Percentiles rank a stretch among this genome's conserved stretches.
These are phyloP conservation scores for Dactylellina leptospora DNA, from an alignment of 2,329 filamentous ascomycete genomes.

Conservation along the genomic window DNA sequence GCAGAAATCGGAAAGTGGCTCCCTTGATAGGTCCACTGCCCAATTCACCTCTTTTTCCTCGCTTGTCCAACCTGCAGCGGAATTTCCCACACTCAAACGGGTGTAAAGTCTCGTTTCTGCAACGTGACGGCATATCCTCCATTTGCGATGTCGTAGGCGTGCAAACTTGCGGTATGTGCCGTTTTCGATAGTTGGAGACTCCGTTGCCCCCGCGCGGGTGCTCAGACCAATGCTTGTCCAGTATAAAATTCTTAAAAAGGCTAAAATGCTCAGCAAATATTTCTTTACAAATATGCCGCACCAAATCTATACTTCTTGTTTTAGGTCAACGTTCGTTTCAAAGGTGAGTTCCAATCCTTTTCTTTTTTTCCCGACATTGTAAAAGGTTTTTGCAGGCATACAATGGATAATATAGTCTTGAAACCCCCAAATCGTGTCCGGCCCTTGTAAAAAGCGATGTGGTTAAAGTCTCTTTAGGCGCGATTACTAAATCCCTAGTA, in stretches of 20 bases:
- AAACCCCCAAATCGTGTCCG: slow-evolving; percentile 3
- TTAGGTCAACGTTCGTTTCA: too few relatives aligned
- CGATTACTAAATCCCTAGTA: background rate
- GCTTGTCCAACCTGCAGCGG: slow-evolving; percentile 6
- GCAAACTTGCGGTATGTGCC: slow-evolving; percentile 8
- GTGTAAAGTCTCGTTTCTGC: slow-evolving; percentile 24
- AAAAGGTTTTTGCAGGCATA: background rate
- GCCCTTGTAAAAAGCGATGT: background rate
- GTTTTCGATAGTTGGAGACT: slow-evolving; percentile 25
- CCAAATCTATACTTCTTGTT: slow-evolving; percentile 12
- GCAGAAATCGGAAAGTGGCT: slow-evolving; percentile 1
- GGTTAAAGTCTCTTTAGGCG: slow-evolving; percentile 17
- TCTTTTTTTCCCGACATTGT: slow-evolving; percentile 19
- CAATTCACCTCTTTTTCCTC: background rate
- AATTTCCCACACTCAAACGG: slow-evolving; percentile 6
- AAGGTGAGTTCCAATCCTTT: background rate
- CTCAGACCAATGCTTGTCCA: slow-evolving; percentile 13
- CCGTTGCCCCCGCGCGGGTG: slow-evolving; percentile 17
- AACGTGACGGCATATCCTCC: slow-evolving; percentile 4
- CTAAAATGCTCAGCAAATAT: slow-evolving; percentile 2
- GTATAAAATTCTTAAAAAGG: background rate
- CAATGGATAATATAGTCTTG: slow-evolving; percentile 8
- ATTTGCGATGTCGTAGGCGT: background rate
- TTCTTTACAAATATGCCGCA: slow-evolving; percentile 36
- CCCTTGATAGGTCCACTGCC: background rate